Conservation (phyloP, 2,329 filamentous ascomycete genomes). For the Alternaria sp. region DNA sequence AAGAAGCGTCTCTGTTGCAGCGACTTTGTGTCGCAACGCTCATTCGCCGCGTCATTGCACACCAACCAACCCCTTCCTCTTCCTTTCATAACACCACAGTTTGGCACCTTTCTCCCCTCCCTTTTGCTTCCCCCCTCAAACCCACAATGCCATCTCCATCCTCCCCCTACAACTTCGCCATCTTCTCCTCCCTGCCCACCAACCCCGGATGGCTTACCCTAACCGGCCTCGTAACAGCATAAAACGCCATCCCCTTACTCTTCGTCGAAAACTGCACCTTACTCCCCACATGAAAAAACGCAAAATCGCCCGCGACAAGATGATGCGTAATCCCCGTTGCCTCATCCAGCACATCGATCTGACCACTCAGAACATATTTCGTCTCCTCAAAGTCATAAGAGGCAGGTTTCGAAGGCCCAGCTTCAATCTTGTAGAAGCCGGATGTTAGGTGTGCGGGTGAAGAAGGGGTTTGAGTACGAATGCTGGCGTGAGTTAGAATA, state of each 20-base stretch:
- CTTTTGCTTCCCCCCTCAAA: neutral
- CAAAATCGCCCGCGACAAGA: conserved; percentile 26
- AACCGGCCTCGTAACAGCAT: conserved; percentile 25
- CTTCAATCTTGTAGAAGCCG: conserved; percentile 29
- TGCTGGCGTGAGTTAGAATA: neutral
- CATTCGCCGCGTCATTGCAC: neutral
- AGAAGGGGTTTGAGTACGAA: conserved; percentile 21
- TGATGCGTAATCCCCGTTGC: conserved; percentile 26
- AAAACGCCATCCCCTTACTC: conserved; percentile 23
- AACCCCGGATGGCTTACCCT: conserved; percentile 17
- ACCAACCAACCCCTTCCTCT: neutral
- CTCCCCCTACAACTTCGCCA: conserved; percentile 8
- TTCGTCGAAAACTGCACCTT: conserved; percentile 30
- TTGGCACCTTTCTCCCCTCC: rapidly evolving
- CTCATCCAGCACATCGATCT: conserved; percentile 27
- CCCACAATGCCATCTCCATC: too few species aligned
- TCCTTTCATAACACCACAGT: neutral
- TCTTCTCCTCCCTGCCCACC: conserved; percentile 16
- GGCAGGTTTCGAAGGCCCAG: conserved; percentile 20
- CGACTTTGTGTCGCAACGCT: neutral
- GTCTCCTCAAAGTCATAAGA: conserved; percentile 27
- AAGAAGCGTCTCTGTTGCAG: neutral
- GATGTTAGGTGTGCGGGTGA: conserved; percentile 23
- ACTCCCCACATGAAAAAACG: conserved; percentile 26
- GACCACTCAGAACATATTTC: conserved; percentile 25